Evolutionary conservation across 2,329 filamentous ascomycete genomes (phyloP).

Genomic region (Apiospora malaysiana): DNA sequence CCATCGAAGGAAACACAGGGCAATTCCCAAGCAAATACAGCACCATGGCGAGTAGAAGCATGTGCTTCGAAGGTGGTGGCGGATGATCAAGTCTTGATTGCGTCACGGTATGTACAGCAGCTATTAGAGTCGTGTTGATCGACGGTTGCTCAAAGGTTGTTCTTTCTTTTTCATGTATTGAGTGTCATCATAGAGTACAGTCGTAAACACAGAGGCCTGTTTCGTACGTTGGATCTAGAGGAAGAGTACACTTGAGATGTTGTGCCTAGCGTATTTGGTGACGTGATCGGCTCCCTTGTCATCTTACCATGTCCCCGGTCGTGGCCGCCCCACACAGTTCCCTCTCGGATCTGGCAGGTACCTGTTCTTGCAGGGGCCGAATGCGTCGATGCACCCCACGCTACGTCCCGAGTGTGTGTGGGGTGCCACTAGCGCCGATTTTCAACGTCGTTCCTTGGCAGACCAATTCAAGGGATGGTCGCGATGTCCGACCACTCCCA

Average conservation of each 20-base stretch:
- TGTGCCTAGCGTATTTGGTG: too few relatives aligned
- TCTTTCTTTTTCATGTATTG: too few relatives aligned
- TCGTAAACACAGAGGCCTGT: too few relatives aligned
- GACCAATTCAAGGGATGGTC: background rate
- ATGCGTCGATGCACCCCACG: background rate
- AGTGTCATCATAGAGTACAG: too few relatives aligned
- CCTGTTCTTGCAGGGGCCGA: background rate
- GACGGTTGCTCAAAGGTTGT: too few relatives aligned
- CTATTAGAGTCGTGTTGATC: too few relatives aligned
- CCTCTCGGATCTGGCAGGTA: slow-evolving; percentile 3
- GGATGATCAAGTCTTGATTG: too few relatives aligned
- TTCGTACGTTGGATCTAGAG: too few relatives aligned
- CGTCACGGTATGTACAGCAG: too few relatives aligned
- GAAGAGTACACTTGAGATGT: too few relatives aligned
- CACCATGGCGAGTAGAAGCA: background rate
- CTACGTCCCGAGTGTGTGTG: background rate
- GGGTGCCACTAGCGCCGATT: background rate
- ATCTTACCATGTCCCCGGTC: slow-evolving; percentile 14
- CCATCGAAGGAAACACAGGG: background rate
- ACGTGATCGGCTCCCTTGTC: too few relatives aligned
- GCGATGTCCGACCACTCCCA: background rate
- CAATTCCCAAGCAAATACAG: background rate
- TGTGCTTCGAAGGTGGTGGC: too few relatives aligned
- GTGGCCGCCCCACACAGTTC: background rate
- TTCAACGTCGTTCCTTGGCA: background rate